A percentile compares a stretch with the other conserved stretches of the same genome.
phyloP scores from a whole-genome alignment of 2,329 filamentous ascomycete species.

The Diaporthe amygdali region DNA sequence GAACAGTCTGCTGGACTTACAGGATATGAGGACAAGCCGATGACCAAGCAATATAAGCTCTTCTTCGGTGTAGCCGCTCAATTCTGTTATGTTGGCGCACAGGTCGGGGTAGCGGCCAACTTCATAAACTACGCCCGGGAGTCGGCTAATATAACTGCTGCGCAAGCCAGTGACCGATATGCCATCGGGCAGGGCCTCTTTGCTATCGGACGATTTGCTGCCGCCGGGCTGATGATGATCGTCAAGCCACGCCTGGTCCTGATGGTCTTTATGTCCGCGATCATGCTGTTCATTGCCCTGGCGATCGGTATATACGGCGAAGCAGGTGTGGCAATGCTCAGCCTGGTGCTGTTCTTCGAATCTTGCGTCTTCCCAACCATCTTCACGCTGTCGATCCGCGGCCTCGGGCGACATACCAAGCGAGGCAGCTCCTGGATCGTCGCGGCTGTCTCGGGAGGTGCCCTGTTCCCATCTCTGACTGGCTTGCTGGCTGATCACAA shows the following conservation, averaged over 20 bases:
- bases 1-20: slow-evolving; percentile 49
- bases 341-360: slow-evolving; percentile 76
- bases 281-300: slow-evolving; percentile 64
- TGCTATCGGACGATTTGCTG: slow-evolving; percentile 72
- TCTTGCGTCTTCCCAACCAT: slow-evolving; percentile 83
- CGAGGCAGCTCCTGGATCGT: slow-evolving; percentile 74
- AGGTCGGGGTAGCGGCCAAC: slow-evolving; percentile 67
- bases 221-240: slow-evolving; percentile 69
- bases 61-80: slow-evolving; percentile 77
- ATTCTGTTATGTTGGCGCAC: slow-evolving; percentile 77
- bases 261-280: slow-evolving; percentile 64
- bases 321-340: slow-evolving; percentile 63
- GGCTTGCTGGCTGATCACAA: slow-evolving; percentile 69
- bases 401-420: slow-evolving; percentile 76
- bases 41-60: slow-evolving; percentile 72
- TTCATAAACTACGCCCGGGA: slow-evolving; percentile 74
- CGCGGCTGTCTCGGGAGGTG: slow-evolving; percentile 72
- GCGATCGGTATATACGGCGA: slow-evolving; percentile 49
- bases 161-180: slow-evolving; percentile 67
- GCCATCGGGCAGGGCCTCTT: slow-evolving; percentile 76
- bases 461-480: slow-evolving; percentile 72
- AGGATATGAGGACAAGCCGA: slow-evolving; percentile 62
- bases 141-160: slow-evolving; percentile 55
- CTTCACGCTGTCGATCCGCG: slow-evolving; percentile 75
- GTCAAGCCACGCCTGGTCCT: slow-evolving; percentile 70